A percentile compares a stretch with the other conserved stretches of the same genome.
These are phyloP conservation scores for Ogataea henricii DNA, from an alignment of 805 yeast genomes.

Conservation along the genomic window DNA sequence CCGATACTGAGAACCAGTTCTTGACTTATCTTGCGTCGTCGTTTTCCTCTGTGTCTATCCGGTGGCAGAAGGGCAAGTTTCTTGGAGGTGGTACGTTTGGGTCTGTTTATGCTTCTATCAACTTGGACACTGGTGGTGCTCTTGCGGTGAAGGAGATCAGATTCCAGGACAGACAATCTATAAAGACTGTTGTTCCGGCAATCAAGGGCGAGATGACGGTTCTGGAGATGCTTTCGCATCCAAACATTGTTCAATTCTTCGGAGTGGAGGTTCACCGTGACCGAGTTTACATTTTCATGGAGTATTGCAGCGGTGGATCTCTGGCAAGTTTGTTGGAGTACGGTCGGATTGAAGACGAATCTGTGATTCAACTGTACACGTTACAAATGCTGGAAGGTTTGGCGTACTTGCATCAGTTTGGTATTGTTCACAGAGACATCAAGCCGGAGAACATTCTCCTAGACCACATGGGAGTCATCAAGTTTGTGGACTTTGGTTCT, in stretches of 20 bases:
- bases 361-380: constrained; percentile 86
- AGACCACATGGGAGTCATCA: constrained; percentile 90
- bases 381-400: constrained; percentile 93
- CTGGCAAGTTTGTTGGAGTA: constrained; percentile 81
- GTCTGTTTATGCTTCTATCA: constrained; percentile 86
- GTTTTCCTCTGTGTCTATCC: constrained; percentile 82
- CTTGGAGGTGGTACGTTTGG: constrained; percentile 98
- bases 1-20: constrained; percentile 84
- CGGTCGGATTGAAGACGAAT: constrained; percentile 94
- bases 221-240: constrained; percentile 91
- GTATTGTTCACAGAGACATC: constrained; percentile 95
- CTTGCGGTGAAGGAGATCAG: constrained; percentile 97
- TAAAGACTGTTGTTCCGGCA: constrained; percentile 80
- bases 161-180: constrained; percentile 84
- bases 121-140: constrained; percentile 91
- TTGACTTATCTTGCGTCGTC: constrained; percentile 85
- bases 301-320: constrained; percentile 95
- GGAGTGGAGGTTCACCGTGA: constrained; percentile 98
- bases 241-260: constrained; percentile 92
- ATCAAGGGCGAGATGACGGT: constrained; percentile 97
- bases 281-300: constrained; percentile 94
- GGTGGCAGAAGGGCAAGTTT: constrained; percentile 96
- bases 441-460: constrained; percentile 92
- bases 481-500: constrained; percentile 97
- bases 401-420: constrained; percentile 90